These are phyloP conservation scores for Aspergillus nomiae DNA, from an alignment of 2,329 filamentous ascomycete species.

Conservation along the genomic window DNA sequence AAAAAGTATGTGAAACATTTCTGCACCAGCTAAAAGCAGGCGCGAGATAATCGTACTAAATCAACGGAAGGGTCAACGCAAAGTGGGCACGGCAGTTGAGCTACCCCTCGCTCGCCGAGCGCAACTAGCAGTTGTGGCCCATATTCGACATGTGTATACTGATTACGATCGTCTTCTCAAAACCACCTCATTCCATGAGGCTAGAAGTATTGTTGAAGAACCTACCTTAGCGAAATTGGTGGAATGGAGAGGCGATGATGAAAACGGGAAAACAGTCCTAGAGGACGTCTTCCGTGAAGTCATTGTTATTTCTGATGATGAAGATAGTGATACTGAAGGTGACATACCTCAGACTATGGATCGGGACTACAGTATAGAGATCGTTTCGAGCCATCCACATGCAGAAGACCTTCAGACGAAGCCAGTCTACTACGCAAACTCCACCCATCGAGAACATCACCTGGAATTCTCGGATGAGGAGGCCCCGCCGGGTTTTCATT, in stretches of 20 bases:
- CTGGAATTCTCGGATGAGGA: conserved; percentile 40
- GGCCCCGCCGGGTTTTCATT: conserved; percentile 38
- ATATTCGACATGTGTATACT: conserved; percentile 64
- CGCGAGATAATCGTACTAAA: conserved; percentile 22
- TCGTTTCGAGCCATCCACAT: conserved; percentile 43
- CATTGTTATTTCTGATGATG: conserved; percentile 65
- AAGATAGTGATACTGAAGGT: conserved; percentile 51
- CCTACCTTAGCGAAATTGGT: conserved; percentile 58
- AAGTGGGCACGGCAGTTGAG: conserved; percentile 59
- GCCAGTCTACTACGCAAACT: conserved; percentile 28
- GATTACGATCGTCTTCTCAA: conserved; percentile 63
- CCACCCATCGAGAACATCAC: conserved; percentile 19
- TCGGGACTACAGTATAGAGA: conserved; percentile 45
- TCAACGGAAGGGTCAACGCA: conserved; percentile 51
- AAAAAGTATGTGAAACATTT: conserved; percentile 48
- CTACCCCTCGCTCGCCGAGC: conserved; percentile 59
- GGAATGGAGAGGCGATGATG: conserved; percentile 64
- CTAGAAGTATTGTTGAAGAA: conserved; percentile 57
- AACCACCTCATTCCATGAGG: conserved; percentile 55
- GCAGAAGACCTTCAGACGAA: conserved; percentile 37
- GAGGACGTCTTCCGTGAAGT: conserved; percentile 66
- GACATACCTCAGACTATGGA: conserved; percentile 25
- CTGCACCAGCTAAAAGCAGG: conserved; percentile 2
- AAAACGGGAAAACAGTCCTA: conserved; percentile 54
- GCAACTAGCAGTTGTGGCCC: conserved; percentile 63